Percentiles rank a stretch among this genome's conserved stretches.
Evolutionary conservation across 2,329 filamentous ascomycete species (phyloP).

Genomic region (Apiospora kogelbergensis): DNA sequence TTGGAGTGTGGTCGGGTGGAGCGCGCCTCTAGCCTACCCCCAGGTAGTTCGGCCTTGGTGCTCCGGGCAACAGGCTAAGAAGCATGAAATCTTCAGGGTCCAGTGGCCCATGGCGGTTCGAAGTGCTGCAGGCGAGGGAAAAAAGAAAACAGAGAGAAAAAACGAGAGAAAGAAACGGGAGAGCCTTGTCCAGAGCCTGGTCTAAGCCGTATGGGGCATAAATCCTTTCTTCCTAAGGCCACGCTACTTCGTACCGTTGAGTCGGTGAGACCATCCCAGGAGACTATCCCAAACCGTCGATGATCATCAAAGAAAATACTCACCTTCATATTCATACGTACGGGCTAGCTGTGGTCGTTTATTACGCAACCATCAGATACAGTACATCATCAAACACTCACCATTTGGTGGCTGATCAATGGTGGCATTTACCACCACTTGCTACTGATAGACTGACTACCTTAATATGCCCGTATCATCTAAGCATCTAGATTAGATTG

Average conservation of each 20-base stretch:
- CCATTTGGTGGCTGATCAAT: not conserved
- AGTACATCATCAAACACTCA: no score
- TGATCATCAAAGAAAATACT: not conserved
- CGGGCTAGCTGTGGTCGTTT: not conserved
- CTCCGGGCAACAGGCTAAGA: not conserved
- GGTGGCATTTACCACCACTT: not conserved
- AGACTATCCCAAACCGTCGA: not conserved
- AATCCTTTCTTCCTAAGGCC: not conserved
- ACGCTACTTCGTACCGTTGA: constrained; percentile 5
- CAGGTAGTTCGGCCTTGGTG: constrained; percentile 4
- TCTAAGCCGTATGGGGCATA: not conserved
- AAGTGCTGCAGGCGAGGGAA: not conserved
- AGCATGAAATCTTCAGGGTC: constrained; percentile 7
- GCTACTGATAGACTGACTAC: not conserved
- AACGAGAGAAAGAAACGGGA: not conserved
- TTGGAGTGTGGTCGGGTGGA: not conserved
- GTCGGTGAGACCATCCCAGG: constrained; percentile 5
- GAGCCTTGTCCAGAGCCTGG: not conserved
- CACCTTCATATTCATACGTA: not conserved
- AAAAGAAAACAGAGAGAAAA: not conserved
- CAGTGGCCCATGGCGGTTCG: not conserved
- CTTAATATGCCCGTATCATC: not conserved
- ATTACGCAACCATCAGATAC: not conserved
- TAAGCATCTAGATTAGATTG: not conserved
- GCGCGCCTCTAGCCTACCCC: not conserved